Evolutionary conservation across 75 land plant genomes (phyloP), one percentile per base, ranked within the genome.

Genomic region (Isoetes taiwanensis): DNA sequence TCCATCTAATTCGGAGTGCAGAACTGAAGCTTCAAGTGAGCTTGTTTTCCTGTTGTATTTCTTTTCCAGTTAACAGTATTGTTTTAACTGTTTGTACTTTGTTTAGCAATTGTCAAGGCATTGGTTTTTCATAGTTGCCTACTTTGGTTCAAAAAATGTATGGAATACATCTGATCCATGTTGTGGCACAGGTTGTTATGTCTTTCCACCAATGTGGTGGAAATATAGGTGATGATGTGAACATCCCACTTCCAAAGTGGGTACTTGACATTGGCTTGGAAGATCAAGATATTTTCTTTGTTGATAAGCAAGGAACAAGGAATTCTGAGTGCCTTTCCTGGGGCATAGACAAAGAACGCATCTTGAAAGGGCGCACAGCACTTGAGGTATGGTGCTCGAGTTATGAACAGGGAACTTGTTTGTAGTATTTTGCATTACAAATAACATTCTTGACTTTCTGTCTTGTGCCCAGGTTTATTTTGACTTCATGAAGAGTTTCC

Each of bases 131-230:
- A n/a, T n/a, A n/a, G n/a, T n/a, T n/a, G n/a, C n/a, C n/a, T n/a
- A n/a, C n/a, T n/a, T n/a, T n/a, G n/a, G n/a, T n/a, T n/a, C n/a
- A n/a, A n/a, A n/a, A n/a, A n/a, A n/a, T n/a, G n/a, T n/a, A n/a
- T n/a, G n/a, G n/a, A n/a, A n/a, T n/a, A n/a, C n/a, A n/a, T n/a
- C n/a, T n/a, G n/a, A n/a, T n/a, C n/a, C n/a, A n/a, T n/a, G n/a
- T n/a, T 6, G 16, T 8, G 16, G 4, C 4, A 5, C 75, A 89
- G 99, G 99, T 89, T 41, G 91, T 94, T 14, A 82, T 94, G 96
- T 89, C 99, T 28, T 82, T 89, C 63, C 99, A 94, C 77, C 84
- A 84, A 64, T 94, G 99, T 76, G 99, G 99, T 34, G 96, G 99
- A 11, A 94, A 89, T 65, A 79, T 82, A 54, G 99, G 96, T 26